phyloP scores from a whole-genome alignment of 1,284 basidiomycete species.

The Trichosporon sp. region DNA sequence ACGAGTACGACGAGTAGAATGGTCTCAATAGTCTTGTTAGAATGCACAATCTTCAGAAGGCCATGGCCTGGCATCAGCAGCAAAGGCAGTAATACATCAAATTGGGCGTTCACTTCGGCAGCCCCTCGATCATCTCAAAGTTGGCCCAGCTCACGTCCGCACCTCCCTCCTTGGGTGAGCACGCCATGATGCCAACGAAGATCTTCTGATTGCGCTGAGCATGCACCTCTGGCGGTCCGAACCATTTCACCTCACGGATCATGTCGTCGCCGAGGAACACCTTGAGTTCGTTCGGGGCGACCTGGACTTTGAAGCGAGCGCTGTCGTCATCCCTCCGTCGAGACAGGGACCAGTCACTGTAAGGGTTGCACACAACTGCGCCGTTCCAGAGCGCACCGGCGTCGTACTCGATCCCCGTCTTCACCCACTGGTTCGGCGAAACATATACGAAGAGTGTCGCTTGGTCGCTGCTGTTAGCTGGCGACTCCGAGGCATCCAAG shows the following conservation, averaged over 20 bases:
- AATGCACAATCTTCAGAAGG: not conserved
- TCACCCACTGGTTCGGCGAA: conserved; percentile 39
- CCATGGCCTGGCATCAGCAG: not conserved
- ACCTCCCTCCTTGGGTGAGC: conserved; percentile 38
- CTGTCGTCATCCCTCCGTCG: conserved; percentile 23
- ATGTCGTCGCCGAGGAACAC: conserved; percentile 42
- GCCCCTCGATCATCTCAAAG: conserved; percentile 35
- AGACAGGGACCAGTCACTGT: conserved; percentile 43
- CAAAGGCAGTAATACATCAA: not conserved
- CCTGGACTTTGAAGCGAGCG: conserved; percentile 35
- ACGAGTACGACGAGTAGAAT: no score
- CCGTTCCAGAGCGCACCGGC: conserved; percentile 38
- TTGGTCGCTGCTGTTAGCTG: conserved; percentile 40
- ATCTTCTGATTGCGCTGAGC: conserved; percentile 24
- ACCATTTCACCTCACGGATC: conserved; percentile 43
- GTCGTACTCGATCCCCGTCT: conserved; percentile 43
- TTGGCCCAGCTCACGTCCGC: conserved; percentile 32
- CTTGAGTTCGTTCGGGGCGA: conserved; percentile 23
- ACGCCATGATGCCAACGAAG: conserved; percentile 45
- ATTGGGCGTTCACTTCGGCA: not conserved
- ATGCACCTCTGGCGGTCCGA: conserved; percentile 29
- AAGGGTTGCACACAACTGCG: conserved; percentile 39
- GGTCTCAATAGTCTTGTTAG: no score
- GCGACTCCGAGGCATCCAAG: no score
- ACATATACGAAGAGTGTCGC: conserved; percentile 39